phyloP scores from a whole-genome alignment of 1,284 basidiomycete genomes.

The Violaceomyces palustris region DNA sequence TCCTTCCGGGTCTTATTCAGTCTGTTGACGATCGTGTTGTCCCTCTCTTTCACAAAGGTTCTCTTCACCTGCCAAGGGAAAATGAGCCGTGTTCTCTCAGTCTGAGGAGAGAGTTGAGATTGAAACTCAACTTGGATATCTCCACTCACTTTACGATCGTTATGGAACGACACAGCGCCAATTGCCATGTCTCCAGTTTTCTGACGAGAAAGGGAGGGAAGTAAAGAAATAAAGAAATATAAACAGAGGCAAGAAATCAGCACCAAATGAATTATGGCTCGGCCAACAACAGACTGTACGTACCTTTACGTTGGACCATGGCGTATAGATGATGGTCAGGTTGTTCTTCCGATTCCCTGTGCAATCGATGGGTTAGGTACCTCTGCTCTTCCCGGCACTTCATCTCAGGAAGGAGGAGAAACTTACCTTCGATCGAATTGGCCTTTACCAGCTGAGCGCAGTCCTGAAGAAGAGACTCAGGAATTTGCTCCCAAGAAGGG shows the following conservation, averaged over 20 bases:
- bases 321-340: slow-evolving; percentile 88
- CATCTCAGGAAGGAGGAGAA: background rate
- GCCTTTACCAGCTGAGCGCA: slow-evolving; percentile 94
- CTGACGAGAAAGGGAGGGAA: background rate
- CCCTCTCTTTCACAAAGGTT: slow-evolving; percentile 74
- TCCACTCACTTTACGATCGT: slow-evolving; percentile 73
- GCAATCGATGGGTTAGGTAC: background rate
- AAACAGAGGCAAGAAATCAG: background rate
- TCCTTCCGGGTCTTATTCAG: slow-evolving; percentile 84
- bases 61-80: too few species aligned
- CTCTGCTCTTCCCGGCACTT: too few species aligned
- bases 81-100: too few species aligned
- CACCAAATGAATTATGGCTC: too few species aligned
- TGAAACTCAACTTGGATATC: background rate
- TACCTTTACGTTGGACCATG: slow-evolving; percentile 53
- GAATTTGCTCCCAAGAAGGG: slow-evolving; percentile 75
- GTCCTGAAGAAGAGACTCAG: slow-evolving; percentile 71
- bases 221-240: background rate
- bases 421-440: slow-evolving; percentile 80
- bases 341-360: slow-evolving; percentile 93
- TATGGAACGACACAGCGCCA: slow-evolving; percentile 90
- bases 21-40: slow-evolving; percentile 86
- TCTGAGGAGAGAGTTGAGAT: background rate
- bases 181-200: slow-evolving; percentile 60
- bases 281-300: too few species aligned